phyloP scores from a whole-genome alignment of 768 basidiomycete species.

The Lactarius indigo region DNA sequence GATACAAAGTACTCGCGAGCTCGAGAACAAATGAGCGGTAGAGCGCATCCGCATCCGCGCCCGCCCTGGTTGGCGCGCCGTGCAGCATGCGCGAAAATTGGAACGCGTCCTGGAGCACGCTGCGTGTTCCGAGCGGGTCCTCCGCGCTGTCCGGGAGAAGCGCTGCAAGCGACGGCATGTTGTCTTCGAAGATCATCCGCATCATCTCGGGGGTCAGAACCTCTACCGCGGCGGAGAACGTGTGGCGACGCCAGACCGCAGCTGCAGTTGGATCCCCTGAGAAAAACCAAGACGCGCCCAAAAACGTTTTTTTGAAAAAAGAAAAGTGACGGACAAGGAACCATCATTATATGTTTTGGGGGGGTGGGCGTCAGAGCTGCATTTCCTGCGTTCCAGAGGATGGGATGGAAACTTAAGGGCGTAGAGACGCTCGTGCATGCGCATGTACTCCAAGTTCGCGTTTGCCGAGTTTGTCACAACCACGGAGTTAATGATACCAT shows the following conservation, averaged over 20 bases:
- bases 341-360: no score
- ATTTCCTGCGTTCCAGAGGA: neutral
- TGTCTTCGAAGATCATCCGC: slow-evolving; percentile 62
- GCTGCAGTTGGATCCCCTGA: slow-evolving; percentile 83
- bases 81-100: slow-evolving; percentile 87
- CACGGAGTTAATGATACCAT: slow-evolving; percentile 80
- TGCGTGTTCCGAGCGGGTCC: slow-evolving; percentile 38
- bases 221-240: slow-evolving; percentile 83
- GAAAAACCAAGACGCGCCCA: neutral
- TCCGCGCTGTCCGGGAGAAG: slow-evolving; percentile 39
- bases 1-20: slow-evolving; percentile 64
- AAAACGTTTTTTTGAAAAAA: neutral
- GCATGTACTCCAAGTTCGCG: slow-evolving; percentile 76
- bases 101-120: slow-evolving; percentile 70
- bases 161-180: slow-evolving; percentile 60
- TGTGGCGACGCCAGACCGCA: slow-evolving; percentile 85
- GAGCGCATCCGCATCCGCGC: slow-evolving; percentile 60
- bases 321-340: neutral
- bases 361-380: neutral
- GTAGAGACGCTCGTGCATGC: slow-evolving; percentile 87
- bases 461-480: slow-evolving; percentile 84
- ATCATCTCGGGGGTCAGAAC: slow-evolving; percentile 68
- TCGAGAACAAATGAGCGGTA: slow-evolving; percentile 87
- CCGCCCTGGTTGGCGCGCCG: slow-evolving; percentile 50
- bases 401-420: slow-evolving; percentile 52